Base-by-base conservation (phyloP, 2,329 filamentous ascomycete species). In the Colletotrichum spinosum region DNA sequence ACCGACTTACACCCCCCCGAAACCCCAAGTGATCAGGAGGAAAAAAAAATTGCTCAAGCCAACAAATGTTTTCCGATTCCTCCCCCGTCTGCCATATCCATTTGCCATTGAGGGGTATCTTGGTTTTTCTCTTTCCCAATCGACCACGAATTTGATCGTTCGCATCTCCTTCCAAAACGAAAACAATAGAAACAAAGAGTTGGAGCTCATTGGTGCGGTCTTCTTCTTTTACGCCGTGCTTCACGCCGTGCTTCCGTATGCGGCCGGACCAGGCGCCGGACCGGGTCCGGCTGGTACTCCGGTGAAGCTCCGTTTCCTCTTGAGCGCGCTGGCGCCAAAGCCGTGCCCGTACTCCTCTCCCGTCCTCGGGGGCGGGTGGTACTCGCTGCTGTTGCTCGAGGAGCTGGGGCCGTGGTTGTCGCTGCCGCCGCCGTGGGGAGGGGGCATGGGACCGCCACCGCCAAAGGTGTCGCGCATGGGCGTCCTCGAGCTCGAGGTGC, bases 401-500 rank as follows among this genome's bases (percentile, higher is more conserved):
- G 25, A 67, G 59, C 58, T 64, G 46, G n/a, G 67, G 35, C 25
- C 25, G 45, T 68, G 65, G 44, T 60, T 50, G 13, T 34, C 54
- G 38, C 39, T 52, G 51, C 3, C 37, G 45, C n/a, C 68, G 59
- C 58, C 65, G 46, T 17, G 67, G 35, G 59, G 62, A 13, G 57
- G 37, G 9, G 62, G 35, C 44, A 74, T 66, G n/a, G 76, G 68
- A 7, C 62, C 62, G 58, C 76, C 74, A 52, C 76, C 74, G 13
- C 77, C 75, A 67, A 83, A 84, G 0, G 76, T 75, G 64, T 83
- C 81, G 60, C 81, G 76, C 73, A 84, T 81, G 9, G 82, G 79
- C 5, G 81, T 82, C 66, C 80, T 75, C 15, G 78, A 75, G 58
- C 70, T 74, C 4, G 73, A 59, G 35, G 62, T 51, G 13, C 11